Conservation (phyloP, 768 basidiomycete genomes). For the Agaricus blazei region DNA sequence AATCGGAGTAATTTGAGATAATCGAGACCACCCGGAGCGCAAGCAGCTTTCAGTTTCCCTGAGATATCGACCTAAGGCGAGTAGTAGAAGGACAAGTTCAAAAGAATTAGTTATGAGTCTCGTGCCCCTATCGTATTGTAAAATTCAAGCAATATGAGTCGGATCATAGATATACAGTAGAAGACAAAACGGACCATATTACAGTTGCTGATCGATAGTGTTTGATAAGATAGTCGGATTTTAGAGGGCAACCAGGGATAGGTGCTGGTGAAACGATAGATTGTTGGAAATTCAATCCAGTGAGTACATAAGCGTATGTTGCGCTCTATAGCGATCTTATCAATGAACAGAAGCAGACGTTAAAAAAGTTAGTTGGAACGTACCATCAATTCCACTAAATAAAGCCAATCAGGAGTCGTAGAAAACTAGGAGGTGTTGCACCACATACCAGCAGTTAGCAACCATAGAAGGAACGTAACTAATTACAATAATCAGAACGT, state of each 20-base stretch:
- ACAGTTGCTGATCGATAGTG: background rate
- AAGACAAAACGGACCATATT: background rate
- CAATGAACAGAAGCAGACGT: background rate
- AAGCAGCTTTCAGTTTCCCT: background rate
- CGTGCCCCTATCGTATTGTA: background rate
- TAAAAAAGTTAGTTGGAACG: background rate
- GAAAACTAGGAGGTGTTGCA: background rate
- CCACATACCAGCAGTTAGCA: background rate
- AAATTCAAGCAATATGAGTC: background rate
- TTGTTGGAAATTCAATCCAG: background rate
- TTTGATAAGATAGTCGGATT: background rate
- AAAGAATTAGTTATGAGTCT: slow-evolving; percentile 2
- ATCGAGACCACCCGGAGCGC: background rate
- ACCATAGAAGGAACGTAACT: background rate
- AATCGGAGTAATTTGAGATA: background rate
- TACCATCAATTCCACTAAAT: background rate
- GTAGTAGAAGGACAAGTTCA: background rate
- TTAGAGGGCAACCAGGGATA: background rate
- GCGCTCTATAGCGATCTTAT: background rate
- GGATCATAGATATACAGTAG: background rate
- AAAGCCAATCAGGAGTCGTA: background rate
- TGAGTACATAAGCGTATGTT: slow-evolving; percentile 6
- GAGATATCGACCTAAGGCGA: background rate
- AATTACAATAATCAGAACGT: no score
- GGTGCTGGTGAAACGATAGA: background rate